These are phyloP conservation scores for Alternaria brassicicola DNA, from an alignment of 2,329 filamentous ascomycete genomes.

Conservation along the genomic window DNA sequence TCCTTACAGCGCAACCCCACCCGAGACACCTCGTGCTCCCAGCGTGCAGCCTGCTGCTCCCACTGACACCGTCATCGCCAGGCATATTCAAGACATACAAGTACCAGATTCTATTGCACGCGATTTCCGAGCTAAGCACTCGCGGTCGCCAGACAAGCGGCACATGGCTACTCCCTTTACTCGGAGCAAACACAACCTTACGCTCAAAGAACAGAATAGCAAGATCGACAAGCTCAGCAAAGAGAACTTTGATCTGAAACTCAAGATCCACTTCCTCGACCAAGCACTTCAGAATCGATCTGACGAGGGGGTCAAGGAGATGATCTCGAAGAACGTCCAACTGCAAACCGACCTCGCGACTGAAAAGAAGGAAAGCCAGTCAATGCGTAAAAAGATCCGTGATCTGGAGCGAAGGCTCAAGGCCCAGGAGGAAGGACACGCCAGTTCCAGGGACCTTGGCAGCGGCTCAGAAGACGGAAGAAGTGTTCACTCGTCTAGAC, in stretches of 20 bases:
- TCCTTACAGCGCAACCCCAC: slow-evolving; percentile 55
- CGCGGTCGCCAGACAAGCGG: slow-evolving; percentile 66
- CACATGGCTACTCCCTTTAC: slow-evolving; percentile 47
- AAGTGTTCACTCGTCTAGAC: slow-evolving; percentile 61
- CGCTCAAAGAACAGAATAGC: slow-evolving; percentile 94
- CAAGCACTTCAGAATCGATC: slow-evolving; percentile 91
- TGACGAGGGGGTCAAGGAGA: slow-evolving; percentile 95
- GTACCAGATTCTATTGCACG: slow-evolving; percentile 87
- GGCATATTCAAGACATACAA: slow-evolving; percentile 87
- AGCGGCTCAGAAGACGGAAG: slow-evolving; percentile 59
- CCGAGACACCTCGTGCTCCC: slow-evolving; percentile 73
- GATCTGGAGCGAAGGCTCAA: slow-evolving; percentile 83
- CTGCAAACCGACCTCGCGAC: slow-evolving; percentile 89
- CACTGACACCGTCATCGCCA: slow-evolving; percentile 86
- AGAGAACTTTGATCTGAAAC: slow-evolving; percentile 96
- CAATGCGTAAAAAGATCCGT: slow-evolving; percentile 77
- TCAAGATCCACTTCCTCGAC: slow-evolving; percentile 96
- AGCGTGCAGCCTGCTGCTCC: slow-evolving; percentile 62
- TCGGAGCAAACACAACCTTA: slow-evolving; percentile 62
- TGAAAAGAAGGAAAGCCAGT: slow-evolving; percentile 88
- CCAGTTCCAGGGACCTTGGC: slow-evolving; percentile 52
- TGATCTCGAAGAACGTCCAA: slow-evolving; percentile 97
- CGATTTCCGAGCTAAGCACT: slow-evolving; percentile 80
- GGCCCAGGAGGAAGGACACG: slow-evolving; percentile 60
- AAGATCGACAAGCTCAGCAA: slow-evolving; percentile 96